Conservation (phyloP, 2,329 filamentous ascomycete genomes). For the Fusarium sp. region DNA sequence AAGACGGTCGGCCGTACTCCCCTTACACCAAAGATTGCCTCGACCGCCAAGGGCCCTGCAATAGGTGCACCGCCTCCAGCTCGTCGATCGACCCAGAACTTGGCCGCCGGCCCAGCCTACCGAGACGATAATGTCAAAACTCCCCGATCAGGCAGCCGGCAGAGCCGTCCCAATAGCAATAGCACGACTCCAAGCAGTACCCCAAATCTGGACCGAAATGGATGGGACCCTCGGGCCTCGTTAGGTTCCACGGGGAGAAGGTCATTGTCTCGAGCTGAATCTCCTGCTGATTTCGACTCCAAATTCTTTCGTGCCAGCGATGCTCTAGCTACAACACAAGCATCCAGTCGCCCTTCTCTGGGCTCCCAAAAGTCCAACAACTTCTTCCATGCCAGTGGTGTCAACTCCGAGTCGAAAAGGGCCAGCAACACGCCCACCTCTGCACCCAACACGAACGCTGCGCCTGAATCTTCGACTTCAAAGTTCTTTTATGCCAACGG, state of each 20-base stretch:
- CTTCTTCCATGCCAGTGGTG: conserved; percentile 68
- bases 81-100: conserved; percentile 46
- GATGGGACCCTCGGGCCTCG: conserved; percentile 55
- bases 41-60: conserved; percentile 50
- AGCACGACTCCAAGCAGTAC: conserved; percentile 72
- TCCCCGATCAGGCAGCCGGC: conserved; percentile 78
- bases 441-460: conserved; percentile 47
- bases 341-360: conserved; percentile 48
- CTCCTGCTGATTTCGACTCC: conserved; percentile 45
- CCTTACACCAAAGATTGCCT: conserved; percentile 65
- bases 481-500: conserved; percentile 84
- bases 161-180: conserved; percentile 74
- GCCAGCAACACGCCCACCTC: conserved; percentile 44
- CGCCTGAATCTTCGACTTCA: conserved; percentile 55
- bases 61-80: conserved; percentile 54
- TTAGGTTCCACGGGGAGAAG: conserved; percentile 43
- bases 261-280: conserved; percentile 38
- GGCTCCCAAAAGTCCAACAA: conserved; percentile 58
- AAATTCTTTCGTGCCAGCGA: conserved; percentile 97
- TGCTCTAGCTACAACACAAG: conserved; percentile 60
- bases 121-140: conserved; percentile 61
- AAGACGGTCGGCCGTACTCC: conserved; percentile 61
- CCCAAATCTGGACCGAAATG: conserved; percentile 58
- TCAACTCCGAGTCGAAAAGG: conserved; percentile 52
- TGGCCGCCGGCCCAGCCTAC: conserved; percentile 8